Percentiles rank a stretch among this genome's conserved stretches.
Conservation (phyloP, 768 basidiomycete genomes). For the Leucogyrophana mollusca region DNA sequence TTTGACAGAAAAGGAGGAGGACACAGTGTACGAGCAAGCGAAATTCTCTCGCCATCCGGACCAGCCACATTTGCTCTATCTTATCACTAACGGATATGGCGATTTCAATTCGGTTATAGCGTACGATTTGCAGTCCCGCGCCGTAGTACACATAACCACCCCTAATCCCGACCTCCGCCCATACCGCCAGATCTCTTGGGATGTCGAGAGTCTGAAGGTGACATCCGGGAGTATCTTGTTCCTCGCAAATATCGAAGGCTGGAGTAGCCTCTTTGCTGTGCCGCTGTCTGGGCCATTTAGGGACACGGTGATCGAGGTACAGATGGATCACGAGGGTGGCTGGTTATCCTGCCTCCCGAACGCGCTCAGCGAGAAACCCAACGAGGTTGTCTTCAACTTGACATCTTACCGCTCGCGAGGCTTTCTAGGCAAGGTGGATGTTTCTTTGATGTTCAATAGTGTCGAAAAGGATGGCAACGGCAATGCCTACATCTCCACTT, state of each 20-base stretch:
- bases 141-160: slow-evolving; percentile 37
- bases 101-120: slow-evolving; percentile 36
- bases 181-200: slow-evolving; percentile 35
- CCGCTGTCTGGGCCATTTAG: slow-evolving; percentile 27
- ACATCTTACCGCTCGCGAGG: slow-evolving; percentile 28
- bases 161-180: slow-evolving; percentile 29
- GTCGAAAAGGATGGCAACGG: slow-evolving; percentile 21
- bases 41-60: slow-evolving; percentile 32
- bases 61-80: slow-evolving; percentile 29
- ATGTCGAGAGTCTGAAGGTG: slow-evolving; percentile 24
- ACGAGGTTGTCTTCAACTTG: slow-evolving; percentile 31
- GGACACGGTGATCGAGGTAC: slow-evolving; percentile 30
- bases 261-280: slow-evolving; percentile 27
- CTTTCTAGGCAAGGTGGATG: slow-evolving; percentile 19
- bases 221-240: slow-evolving; percentile 30
- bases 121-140: slow-evolving; percentile 28
- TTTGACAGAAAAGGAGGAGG: slow-evolving; percentile 28
- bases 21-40: slow-evolving; percentile 15
- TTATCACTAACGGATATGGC: slow-evolving; percentile 37
- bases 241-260: slow-evolving; percentile 39
- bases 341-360: slow-evolving; percentile 30
- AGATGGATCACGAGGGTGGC: slow-evolving; percentile 28
- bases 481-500: slow-evolving; percentile 24
- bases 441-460: slow-evolving; percentile 28
- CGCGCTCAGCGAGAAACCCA: slow-evolving; percentile 29